Percentiles rank a stretch among this genome's conserved stretches.
These are phyloP conservation scores for Rhazya stricta DNA, from an alignment of 257 asterid genomes.

Conservation along the genomic window DNA sequence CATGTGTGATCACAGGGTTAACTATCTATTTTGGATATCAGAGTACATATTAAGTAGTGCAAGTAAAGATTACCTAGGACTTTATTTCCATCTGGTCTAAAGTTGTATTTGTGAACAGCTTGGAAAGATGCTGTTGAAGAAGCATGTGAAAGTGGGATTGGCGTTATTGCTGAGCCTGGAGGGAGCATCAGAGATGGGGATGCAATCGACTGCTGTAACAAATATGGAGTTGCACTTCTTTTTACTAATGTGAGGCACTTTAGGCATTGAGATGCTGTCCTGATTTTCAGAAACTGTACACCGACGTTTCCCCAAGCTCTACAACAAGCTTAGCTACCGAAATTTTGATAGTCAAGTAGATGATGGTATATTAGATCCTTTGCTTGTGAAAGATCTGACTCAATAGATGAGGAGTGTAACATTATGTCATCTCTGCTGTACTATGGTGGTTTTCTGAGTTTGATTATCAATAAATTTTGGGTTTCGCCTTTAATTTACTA, in stretches of 20 bases:
- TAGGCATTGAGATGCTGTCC: slow-evolving; percentile 48
- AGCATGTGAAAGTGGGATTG: slow-evolving; percentile 77
- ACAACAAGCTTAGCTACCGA: background rate
- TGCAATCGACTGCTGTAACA: slow-evolving; percentile 84
- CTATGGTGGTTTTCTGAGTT: background rate
- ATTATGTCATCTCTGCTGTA: background rate
- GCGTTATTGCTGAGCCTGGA: slow-evolving; percentile 86
- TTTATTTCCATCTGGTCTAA: background rate
- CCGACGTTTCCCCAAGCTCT: background rate
- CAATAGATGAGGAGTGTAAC: background rate
- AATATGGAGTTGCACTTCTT: slow-evolving; percentile 69
- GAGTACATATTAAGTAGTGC: no score
- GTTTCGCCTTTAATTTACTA: background rate
- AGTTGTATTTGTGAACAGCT: slow-evolving; percentile 36
- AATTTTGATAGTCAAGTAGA: slow-evolving; percentile 13
- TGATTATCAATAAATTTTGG: background rate
- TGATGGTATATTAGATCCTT: background rate
- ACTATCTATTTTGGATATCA: no score
- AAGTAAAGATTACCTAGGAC: background rate
- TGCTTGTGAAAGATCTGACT: background rate
- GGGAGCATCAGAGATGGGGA: slow-evolving; percentile 85
- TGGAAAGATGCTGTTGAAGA: slow-evolving; percentile 98
- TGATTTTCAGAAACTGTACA: background rate
- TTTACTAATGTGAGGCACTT: slow-evolving; percentile 90
- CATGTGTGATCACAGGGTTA: background rate